phyloP scores from a whole-genome alignment of 805 yeast genomes.

The Monosporozyma servazzii region DNA sequence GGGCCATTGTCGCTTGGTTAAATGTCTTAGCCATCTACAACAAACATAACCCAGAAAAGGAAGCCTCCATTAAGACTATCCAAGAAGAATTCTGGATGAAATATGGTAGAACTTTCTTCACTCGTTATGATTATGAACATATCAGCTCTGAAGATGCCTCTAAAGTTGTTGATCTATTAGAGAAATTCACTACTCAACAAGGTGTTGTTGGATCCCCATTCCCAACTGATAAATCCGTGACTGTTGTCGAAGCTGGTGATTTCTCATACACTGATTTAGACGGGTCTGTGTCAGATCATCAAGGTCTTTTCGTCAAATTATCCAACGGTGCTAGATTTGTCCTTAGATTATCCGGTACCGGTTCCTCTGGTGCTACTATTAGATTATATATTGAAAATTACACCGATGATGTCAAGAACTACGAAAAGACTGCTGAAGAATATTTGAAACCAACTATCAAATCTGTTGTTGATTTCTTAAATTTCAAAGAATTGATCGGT shows the following conservation, averaged over 20 bases:
- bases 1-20: conserved; percentile 98
- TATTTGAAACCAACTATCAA: conserved; percentile 56
- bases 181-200: conserved; percentile 31
- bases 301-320: conserved; percentile 80
- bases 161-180: conserved; percentile 50
- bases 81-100: conserved; percentile 82
- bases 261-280: conserved; percentile 90
- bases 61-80: conserved; percentile 65
- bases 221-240: conserved; percentile 37
- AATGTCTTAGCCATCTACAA: conserved; percentile 84
- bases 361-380: conserved; percentile 95
- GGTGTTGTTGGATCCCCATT: conserved; percentile 44
- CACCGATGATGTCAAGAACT: conserved; percentile 47
- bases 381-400: conserved; percentile 85
- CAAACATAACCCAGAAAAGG: conserved; percentile 44
- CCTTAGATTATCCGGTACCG: conserved; percentile 91
- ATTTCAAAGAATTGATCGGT: conserved; percentile 65
- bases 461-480: conserved; percentile 56
- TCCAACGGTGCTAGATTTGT: conserved; percentile 77
- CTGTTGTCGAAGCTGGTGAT: conserved; percentile 71
- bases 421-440: conserved; percentile 48
- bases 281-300: conserved; percentile 79
- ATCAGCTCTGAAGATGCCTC: conserved; percentile 69
- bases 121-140: conserved; percentile 89
- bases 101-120: conserved; percentile 95